Base-by-base conservation (phyloP, 805 yeast species). In the Myxozyma udenii region DNA sequence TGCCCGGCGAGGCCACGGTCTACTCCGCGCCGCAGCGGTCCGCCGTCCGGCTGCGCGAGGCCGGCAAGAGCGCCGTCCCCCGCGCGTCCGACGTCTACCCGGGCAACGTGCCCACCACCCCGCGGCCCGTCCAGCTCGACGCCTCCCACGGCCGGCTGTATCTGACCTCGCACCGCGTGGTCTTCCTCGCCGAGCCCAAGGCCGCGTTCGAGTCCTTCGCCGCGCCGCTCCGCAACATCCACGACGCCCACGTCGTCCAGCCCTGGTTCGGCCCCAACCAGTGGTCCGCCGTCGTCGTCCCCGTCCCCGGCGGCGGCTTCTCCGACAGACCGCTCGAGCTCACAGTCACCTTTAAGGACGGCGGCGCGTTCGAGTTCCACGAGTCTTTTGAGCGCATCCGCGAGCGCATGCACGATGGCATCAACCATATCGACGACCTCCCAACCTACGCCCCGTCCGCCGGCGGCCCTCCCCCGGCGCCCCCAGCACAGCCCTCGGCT, bases 241-340 rank as follows among this genome's bases (percentile, higher is more conserved):
- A 35, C 40, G 64, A 61, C 40, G 50, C 63, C 28, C 61, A 55
- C 36, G 51, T 62, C 16, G 41, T 51, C 7, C 64, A 61, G 51
- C 65, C 64, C 4, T 58, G 63, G 58, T 59, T 62, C 36, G 64
- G 64, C 5, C 64, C 64, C 5, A 57, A 62, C 30, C 42, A 46
- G 38, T 62, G 63, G 62, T 37, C 36, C 11, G 46, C 50, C 9
- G 60, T 57, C 38, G 38, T 62, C 16, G 37, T 44, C 2, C 62
- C 64, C 3, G 61, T 59, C 1, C 48, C 47, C 9, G 58, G 61
- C 26, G 64, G 64, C 26, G 65, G 65, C n/a, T 38, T 61, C 32
- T 46, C 53, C n/a, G 39, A 24, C 18, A 24, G 22, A 26, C 56
- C 59, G 26, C 47, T 50, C 25, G 63, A 56, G 46, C 45, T 61